A percentile compares a stretch with the other conserved stretches of the same genome.
Conservation (phyloP, 371 early-diverging fungal genomes). For the Phascolomyces articulosus region DNA sequence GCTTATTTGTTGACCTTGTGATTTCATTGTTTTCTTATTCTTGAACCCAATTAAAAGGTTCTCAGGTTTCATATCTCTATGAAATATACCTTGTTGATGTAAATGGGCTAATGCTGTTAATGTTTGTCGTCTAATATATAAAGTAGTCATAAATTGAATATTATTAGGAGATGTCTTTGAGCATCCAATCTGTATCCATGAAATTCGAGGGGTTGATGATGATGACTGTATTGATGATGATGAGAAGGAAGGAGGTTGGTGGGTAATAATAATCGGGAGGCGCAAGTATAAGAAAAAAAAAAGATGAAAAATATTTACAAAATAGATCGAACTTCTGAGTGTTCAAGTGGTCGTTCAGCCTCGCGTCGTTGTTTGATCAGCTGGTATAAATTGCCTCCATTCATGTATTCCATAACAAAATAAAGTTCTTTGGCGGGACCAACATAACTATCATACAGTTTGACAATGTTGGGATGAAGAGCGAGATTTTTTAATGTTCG, state of each 20-base stretch:
- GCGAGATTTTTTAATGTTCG: slow-evolving; percentile 69
- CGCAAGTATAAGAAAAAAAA: too few relatives aligned
- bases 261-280: too few relatives aligned
- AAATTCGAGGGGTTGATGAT: too few relatives aligned
- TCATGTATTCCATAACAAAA: slow-evolving; percentile 94
- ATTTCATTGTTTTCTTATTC: slow-evolving; percentile 14
- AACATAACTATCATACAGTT: slow-evolving; percentile 79
- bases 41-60: slow-evolving; percentile 61
- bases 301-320: slow-evolving; percentile 8
- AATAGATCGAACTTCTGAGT: slow-evolving; percentile 10
- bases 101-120: slow-evolving; percentile 85
- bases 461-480: slow-evolving; percentile 83
- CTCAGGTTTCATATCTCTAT: slow-evolving; percentile 95
- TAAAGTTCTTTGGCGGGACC: slow-evolving; percentile 76
- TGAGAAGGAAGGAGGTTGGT: too few relatives aligned
- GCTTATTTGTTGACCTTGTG: neutral
- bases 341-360: slow-evolving; percentile 4
- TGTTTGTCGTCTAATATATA: slow-evolving; percentile 65
- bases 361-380: slow-evolving; percentile 74
- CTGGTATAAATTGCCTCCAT: slow-evolving; percentile 90
- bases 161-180: too few relatives aligned
- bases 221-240: too few relatives aligned
- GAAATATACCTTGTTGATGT: slow-evolving; percentile 90
- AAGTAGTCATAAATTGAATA: too few relatives aligned
- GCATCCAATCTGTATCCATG: too few relatives aligned